These are phyloP conservation scores for Phoma herbarum DNA, from an alignment of 2,329 filamentous ascomycete genomes.

Conservation along the genomic window DNA sequence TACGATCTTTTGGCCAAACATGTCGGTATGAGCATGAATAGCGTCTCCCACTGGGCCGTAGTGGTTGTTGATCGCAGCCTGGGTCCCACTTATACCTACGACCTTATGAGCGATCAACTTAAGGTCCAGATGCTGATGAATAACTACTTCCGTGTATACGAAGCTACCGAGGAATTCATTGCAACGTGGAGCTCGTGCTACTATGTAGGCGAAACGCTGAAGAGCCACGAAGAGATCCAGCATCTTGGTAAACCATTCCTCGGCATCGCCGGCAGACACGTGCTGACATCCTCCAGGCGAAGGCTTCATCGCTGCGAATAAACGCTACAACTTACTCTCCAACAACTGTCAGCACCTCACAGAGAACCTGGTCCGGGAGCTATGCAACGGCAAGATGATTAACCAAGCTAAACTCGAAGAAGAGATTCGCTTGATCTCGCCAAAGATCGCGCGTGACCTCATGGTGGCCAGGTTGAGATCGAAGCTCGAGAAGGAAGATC, in stretches of 20 bases:
- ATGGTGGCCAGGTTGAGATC: conserved; percentile 18
- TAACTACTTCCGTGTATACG: conserved; percentile 24
- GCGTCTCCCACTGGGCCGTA: conserved; percentile 21
- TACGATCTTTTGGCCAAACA: conserved; percentile 23
- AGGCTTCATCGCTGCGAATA: conserved; percentile 19
- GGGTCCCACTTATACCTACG: conserved; percentile 18
- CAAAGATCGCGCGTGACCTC: conserved; percentile 22
- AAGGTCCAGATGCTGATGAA: conserved; percentile 24
- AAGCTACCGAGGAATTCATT: conserved; percentile 15
- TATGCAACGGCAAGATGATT: conserved; percentile 23
- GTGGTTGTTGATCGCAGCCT: conserved; percentile 18
- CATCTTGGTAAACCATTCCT: conserved; percentile 5
- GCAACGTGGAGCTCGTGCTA: conserved; percentile 23
- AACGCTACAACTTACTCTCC: conserved; percentile 18
- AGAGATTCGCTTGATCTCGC: conserved; percentile 20
- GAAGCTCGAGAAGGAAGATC: conserved; percentile 20
- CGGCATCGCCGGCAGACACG: too few species aligned
- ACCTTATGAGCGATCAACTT: conserved; percentile 22
- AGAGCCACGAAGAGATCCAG: conserved; percentile 20
- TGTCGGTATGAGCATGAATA: conserved; percentile 25
- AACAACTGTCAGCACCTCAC: conserved; percentile 25
- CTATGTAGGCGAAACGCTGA: conserved; percentile 23
- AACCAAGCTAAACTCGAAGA: conserved; percentile 23
- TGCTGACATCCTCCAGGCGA: conserved; percentile 12
- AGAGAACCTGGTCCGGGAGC: conserved; percentile 15